These are phyloP conservation scores for Thielaviopsis musarum DNA, from an alignment of 2,329 filamentous ascomycete genomes.

Conservation along the genomic window DNA sequence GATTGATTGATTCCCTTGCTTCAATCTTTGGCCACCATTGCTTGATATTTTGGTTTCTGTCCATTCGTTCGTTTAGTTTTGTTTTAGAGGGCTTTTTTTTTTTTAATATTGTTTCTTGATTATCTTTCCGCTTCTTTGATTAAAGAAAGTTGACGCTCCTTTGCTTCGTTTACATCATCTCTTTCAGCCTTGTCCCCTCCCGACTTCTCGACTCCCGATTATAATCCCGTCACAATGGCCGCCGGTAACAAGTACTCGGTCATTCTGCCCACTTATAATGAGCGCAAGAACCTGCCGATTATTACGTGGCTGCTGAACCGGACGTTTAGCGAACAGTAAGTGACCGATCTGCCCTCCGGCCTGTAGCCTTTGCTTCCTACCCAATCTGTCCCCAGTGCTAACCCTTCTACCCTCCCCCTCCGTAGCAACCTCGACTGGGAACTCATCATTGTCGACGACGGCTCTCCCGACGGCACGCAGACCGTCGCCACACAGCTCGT, in stretches of 20 bases:
- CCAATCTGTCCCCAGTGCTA: too few relatives aligned
- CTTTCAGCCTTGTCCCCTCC: too few relatives aligned
- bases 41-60: neutral
- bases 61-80: too few relatives aligned
- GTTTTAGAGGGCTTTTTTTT: too few relatives aligned
- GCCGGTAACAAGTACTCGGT: conserved; percentile 75
- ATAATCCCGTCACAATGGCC: conserved; percentile 27
- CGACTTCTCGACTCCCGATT: neutral
- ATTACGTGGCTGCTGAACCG: conserved; percentile 86
- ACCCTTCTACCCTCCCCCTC: neutral
- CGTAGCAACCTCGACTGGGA: conserved; percentile 84
- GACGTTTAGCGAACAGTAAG: conserved; percentile 78
- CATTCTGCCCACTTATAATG: conserved; percentile 96
- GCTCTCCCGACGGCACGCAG: conserved; percentile 88
- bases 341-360: too few relatives aligned
- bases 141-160: too few relatives aligned
- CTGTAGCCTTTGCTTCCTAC: too few relatives aligned
- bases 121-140: too few relatives aligned
- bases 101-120: too few relatives aligned
- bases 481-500: conserved; percentile 80
- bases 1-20: neutral
- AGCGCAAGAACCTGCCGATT: conserved; percentile 91
- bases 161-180: too few relatives aligned
- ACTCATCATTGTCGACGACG: conserved; percentile 95
- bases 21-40: neutral